Base-by-base conservation (phyloP, 257 asterid genomes). In the Mitragyna speciosa region DNA sequence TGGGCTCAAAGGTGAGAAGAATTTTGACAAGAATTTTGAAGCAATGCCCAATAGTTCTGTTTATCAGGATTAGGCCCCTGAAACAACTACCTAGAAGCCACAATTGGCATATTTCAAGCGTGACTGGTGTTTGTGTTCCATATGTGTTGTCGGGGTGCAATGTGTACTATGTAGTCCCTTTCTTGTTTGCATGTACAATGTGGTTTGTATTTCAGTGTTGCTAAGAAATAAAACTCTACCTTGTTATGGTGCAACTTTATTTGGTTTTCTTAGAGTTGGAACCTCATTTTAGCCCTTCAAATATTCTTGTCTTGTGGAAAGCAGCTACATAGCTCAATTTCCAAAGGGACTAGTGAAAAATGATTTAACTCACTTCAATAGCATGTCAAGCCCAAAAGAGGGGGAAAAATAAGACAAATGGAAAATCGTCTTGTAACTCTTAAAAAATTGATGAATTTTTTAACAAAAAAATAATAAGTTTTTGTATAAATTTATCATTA, bases 21-120 rank as follows among this genome's bases (percentile, higher is more conserved):
- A 64, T 1, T 75, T 70, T 9, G 31, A n/a, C 12, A 61, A 82
- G 11, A 69, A 82, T 11, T 77, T 75, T 67, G 80, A 80, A 8
- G 76, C 83, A 12, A 74, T 63, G 33, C 83, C 80, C 0, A 81
- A 51, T 39, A 6, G 31, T 0, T 28, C 80, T 6, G 33, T 30
- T 9, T 75, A 81, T 30, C 56, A 47, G 28, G 66, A n/a, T 7
- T 59, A 59, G 66, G 66, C 31, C 30, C 16, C 66, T 43, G 6
- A 5, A 9, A 7, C 65, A 0, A 0, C 28, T 58, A 6, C 10
- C 22, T 0, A 20, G 28, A 20, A 58, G 64, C 26, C 2, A 28
- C 64, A 58, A 22, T n/a, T 58, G 20, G 22, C 2, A 5, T 6
- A 15, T 19, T 16, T 54, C 19, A 2, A 20, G 7, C 24, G 26